Evolutionary conservation across 805 yeast genomes (phyloP).

Genomic region (Scheffersomyces coipomensis): DNA sequence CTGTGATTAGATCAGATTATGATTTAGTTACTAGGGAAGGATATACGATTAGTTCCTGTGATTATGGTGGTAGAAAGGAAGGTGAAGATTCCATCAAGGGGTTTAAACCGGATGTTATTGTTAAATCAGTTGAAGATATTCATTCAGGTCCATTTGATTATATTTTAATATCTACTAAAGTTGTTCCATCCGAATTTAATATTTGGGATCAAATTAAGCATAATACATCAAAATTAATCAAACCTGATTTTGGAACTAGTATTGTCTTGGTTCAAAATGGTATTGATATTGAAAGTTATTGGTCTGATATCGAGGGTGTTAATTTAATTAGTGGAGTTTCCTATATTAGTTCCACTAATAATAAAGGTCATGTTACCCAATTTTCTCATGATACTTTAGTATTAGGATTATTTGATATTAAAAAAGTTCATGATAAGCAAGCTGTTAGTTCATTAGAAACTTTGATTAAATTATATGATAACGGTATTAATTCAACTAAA

Average conservation of each 20-base stretch:
- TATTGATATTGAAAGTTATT: constrained; percentile 21
- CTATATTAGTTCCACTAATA: constrained; percentile 30
- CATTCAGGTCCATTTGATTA: constrained; percentile 26
- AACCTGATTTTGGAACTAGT: constrained; percentile 11
- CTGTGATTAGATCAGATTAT: constrained; percentile 30
- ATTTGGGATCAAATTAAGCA: constrained; percentile 23
- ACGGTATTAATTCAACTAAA: constrained; percentile 18
- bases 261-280: constrained; percentile 27
- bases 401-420: constrained; percentile 24
- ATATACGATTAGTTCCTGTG: constrained; percentile 26
- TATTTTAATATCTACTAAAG: constrained; percentile 33
- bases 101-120: constrained; percentile 25
- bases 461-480: constrained; percentile 20
- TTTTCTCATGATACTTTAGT: constrained; percentile 21
- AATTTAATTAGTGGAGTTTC: constrained; percentile 31
- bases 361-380: constrained; percentile 22
- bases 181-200: constrained; percentile 23
- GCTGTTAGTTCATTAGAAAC: constrained; percentile 19
- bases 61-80: constrained; percentile 14
- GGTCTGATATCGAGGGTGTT: constrained; percentile 13
- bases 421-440: constrained; percentile 18
- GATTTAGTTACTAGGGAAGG: constrained; percentile 25
- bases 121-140: constrained; percentile 26
- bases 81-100: constrained; percentile 14
- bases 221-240: constrained; percentile 12